Conservation (phyloP, 140 eudicot genomes). For the Oenanthe javanica region DNA sequence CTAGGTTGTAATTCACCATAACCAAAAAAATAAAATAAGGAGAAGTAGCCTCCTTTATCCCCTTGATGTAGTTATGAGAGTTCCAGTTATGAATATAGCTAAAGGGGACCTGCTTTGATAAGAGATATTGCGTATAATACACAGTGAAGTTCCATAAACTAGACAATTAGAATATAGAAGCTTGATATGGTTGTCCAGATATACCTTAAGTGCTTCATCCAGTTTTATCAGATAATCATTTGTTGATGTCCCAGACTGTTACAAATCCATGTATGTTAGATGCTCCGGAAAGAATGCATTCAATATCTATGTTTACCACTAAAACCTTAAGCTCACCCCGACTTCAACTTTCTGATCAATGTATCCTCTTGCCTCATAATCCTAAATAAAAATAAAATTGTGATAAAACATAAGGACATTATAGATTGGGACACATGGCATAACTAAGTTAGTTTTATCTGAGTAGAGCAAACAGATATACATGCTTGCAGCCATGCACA, state of each 20-base stretch:
- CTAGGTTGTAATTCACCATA: neutral
- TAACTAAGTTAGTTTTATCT: neutral
- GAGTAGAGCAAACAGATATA: neutral
- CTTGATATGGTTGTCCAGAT: neutral
- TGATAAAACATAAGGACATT: neutral
- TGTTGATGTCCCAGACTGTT: conserved; percentile 77
- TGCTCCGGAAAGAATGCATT: neutral
- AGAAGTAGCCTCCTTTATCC: neutral
- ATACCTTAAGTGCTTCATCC: conserved; percentile 72
- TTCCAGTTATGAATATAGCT: neutral
- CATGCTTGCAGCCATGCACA: neutral
- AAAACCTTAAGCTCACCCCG: conserved; percentile 32
- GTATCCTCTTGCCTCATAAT: conserved; percentile 65
- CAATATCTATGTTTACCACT: neutral
- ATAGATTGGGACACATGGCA: neutral
- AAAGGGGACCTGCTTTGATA: neutral
- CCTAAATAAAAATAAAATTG: conserved; percentile 30
- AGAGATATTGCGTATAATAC: neutral
- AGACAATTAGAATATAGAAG: conserved; percentile 5
- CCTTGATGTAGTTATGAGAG: neutral
- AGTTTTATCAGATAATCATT: conserved; percentile 57
- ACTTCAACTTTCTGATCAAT: conserved; percentile 88
- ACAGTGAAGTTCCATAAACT: neutral
- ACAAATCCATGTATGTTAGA: conserved; percentile 4
- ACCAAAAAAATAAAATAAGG: neutral